Evolutionary conservation across 2,329 filamentous ascomycete genomes (phyloP), one percentile per base, ranked within the genome.

Genomic region (Dactylella cylindrospora): DNA sequence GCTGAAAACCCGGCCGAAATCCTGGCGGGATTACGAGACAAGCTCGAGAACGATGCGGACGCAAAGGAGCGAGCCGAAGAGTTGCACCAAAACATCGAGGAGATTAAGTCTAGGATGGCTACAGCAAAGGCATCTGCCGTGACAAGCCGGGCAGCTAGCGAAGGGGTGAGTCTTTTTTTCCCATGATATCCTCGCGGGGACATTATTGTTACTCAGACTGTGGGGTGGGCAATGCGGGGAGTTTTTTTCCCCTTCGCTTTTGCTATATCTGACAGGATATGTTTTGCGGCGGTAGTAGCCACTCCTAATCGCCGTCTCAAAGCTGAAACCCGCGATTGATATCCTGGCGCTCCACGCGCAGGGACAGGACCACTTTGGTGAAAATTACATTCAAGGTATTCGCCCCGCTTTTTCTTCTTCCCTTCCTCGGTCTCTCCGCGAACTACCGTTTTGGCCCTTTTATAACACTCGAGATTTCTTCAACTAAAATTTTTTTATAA

Each of bases 311-410:
- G 91, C 93, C 22, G 93, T 98, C 43, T 96, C 90, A 32, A 98
- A 98, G 74, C 79, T 96, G 67, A 97, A 98, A 75, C 91, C 93
- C 10, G 88, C 84, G 59, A 87, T 87, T 69, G 93, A 98, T 73
- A 86, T 98, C 69, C 79, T 95, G 51, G 85, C 90, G 23, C 81
- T 98, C 0, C 85, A 94, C 75, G 73, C 77, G 0, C 77, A 79
- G 0, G 72, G 76, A 1, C 87, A 90, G 50, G 68, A 78, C 13
- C 88, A 98, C 75, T 97, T 97, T 73, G 93, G 93, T 69, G 93
- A 98, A 75, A 98, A 98, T 77, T 98, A 98, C 76, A 80, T 86
- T 3, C 87, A 91, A 74, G 67, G 67, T 57, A 61, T 15, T 29
- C 13, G 6, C 19, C 25, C 41, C 32, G 9, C 22, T 13, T 23